phyloP scores from a whole-genome alignment of 352 stramenopile species.

The Plasmopara muralis region DNA sequence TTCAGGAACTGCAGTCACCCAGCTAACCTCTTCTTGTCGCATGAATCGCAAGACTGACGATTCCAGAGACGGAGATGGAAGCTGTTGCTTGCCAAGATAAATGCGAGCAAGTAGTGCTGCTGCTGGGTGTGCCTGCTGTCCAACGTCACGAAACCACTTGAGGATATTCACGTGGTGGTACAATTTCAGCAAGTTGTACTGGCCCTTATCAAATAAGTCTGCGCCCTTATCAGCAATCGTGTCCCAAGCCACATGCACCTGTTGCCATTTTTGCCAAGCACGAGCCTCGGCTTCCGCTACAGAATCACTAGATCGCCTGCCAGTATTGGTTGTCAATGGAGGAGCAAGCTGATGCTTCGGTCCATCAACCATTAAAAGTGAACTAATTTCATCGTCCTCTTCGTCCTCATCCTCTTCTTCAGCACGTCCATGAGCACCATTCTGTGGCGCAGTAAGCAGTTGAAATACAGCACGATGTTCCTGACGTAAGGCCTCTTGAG shows the following conservation, averaged over 20 bases:
- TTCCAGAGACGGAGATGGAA: constrained; percentile 11
- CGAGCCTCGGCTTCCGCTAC: constrained; percentile 21
- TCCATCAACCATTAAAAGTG: constrained; percentile 31
- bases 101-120: constrained; percentile 28
- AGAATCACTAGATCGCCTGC: constrained; percentile 10
- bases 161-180: constrained; percentile 38
- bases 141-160: constrained; percentile 30
- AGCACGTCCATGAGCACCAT: background rate
- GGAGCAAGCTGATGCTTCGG: constrained; percentile 25
- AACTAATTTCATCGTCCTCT: constrained; percentile 29
- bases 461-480: constrained; percentile 30
- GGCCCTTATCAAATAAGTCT: constrained; percentile 32
- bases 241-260: constrained; percentile 30
- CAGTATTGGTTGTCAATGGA: constrained; percentile 8
- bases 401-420: constrained; percentile 13
- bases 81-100: constrained; percentile 21
- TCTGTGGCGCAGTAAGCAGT: constrained; percentile 14
- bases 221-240: constrained; percentile 17
- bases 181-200: constrained; percentile 38
- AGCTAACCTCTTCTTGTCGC: constrained; percentile 17
- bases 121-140: constrained; percentile 22
- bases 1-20: constrained; percentile 5
- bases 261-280: constrained; percentile 33
- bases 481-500: constrained; percentile 24
- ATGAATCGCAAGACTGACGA: constrained; percentile 17